phyloP scores from a whole-genome alignment of 345 rosid species.

The Eutrema heterophyllum region DNA sequence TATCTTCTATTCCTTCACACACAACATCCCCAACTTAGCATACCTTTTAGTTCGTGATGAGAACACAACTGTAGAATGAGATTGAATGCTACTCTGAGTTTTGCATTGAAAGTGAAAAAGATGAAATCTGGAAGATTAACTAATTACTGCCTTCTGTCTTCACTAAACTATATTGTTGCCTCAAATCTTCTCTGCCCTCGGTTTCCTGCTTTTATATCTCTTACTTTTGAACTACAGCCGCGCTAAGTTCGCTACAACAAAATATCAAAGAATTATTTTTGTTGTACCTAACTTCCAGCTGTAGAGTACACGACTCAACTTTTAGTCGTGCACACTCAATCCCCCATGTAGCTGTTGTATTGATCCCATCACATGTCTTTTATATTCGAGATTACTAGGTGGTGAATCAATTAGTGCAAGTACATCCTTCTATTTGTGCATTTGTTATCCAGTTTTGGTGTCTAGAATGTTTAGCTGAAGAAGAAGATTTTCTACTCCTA shows the following conservation, averaged over 20 bases:
- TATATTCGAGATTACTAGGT: neutral
- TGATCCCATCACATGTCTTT: neutral
- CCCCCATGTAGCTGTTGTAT: neutral
- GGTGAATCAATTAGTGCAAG: neutral
- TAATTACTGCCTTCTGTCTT: neutral
- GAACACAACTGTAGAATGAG: neutral
- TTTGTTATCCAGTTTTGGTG: neutral
- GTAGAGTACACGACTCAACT: neutral
- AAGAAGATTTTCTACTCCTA: conserved; percentile 1
- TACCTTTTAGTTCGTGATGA: conserved; percentile 8
- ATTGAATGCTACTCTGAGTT: neutral
- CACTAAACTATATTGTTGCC: neutral
- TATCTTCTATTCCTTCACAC: conserved; percentile 10
- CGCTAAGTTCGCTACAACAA: neutral
- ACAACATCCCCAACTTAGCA: conserved; percentile 5
- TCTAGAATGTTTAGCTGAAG: neutral
- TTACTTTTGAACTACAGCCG: neutral
- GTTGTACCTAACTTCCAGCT: conserved; percentile 5
- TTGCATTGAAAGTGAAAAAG: neutral
- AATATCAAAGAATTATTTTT: neutral
- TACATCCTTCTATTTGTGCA: neutral
- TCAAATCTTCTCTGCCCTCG: neutral
- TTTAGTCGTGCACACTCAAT: neutral
- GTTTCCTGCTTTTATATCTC: conserved; percentile 1
- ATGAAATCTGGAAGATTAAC: conserved; percentile 4